These are phyloP conservation scores for Fusarium compactum DNA, from an alignment of 2,329 filamentous ascomycete genomes.

Conservation along the genomic window DNA sequence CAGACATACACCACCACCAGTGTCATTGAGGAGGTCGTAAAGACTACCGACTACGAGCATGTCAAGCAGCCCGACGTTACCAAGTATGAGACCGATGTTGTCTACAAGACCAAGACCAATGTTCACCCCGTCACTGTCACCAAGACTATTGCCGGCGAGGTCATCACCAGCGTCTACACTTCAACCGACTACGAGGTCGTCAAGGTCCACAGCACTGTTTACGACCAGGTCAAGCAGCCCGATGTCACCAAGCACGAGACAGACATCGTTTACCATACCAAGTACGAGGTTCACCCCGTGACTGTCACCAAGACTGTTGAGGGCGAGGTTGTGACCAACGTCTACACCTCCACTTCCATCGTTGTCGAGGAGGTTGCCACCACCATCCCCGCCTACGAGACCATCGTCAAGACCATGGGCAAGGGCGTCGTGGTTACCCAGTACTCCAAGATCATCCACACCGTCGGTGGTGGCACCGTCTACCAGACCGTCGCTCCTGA, in stretches of 20 bases:
- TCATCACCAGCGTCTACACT: slow-evolving; percentile 45
- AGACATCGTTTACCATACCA: slow-evolving; percentile 54
- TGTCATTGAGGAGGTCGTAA: slow-evolving; percentile 47
- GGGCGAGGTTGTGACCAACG: slow-evolving; percentile 42
- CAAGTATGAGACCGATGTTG: slow-evolving; percentile 48
- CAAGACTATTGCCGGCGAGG: slow-evolving; percentile 48
- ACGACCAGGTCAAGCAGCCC: slow-evolving; percentile 54
- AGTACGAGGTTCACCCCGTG: slow-evolving; percentile 59
- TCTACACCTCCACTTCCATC: slow-evolving; percentile 44
- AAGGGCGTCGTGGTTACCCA: slow-evolving; percentile 40
- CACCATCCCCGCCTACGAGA: slow-evolving; percentile 53
- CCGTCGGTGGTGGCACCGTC: slow-evolving; percentile 45
- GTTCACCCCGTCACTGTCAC: slow-evolving; percentile 58
- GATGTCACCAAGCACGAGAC: slow-evolving; percentile 52
- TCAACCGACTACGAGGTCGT: slow-evolving; percentile 46
- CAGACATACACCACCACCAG: slow-evolving; percentile 46
- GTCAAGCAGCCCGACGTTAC: slow-evolving; percentile 52
- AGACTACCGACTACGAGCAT: slow-evolving; percentile 51
- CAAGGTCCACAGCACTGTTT: slow-evolving; percentile 52
- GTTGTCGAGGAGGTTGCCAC: slow-evolving; percentile 54
- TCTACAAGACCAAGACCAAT: slow-evolving; percentile 57
- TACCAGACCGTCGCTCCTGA: slow-evolving; percentile 50
- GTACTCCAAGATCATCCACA: slow-evolving; percentile 46
- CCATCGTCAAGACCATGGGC: slow-evolving; percentile 43
- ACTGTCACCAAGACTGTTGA: slow-evolving; percentile 52